Conservation (phyloP, 805 yeast genomes). For the Candida schatavii region DNA sequence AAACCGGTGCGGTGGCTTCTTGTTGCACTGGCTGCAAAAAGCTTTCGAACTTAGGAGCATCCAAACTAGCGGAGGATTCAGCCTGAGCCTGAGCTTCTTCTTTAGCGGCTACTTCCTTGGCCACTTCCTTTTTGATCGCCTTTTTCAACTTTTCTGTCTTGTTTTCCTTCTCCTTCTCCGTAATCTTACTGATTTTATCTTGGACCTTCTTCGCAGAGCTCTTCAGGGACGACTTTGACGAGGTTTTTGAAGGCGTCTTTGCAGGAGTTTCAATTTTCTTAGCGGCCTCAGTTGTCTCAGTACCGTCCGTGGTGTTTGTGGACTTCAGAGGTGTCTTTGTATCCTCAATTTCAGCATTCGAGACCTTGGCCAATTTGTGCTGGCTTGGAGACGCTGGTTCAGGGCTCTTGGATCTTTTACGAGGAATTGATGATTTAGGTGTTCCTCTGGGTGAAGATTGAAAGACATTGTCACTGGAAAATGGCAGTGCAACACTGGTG, state of each 20-base stretch:
- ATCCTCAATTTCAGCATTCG: no score
- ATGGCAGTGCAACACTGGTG: slow-evolving; percentile 8
- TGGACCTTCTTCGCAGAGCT: background rate
- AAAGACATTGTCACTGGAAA: slow-evolving; percentile 34
- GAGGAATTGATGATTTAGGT: background rate
- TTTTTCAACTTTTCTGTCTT: background rate
- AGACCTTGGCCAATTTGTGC: background rate
- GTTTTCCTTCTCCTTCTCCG: background rate
- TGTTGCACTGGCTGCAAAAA: background rate
- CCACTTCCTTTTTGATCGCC: background rate
- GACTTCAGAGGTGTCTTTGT: no score
- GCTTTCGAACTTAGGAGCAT: background rate
- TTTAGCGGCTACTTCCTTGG: background rate
- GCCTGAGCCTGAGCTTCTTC: background rate
- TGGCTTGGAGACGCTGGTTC: background rate
- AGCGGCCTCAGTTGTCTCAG: background rate
- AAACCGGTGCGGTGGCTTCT: background rate
- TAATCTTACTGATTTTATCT: background rate
- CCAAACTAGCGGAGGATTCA: background rate
- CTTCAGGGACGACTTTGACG: background rate
- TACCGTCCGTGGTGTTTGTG: background rate
- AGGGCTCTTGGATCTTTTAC: background rate
- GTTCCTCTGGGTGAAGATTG: slow-evolving; percentile 32
- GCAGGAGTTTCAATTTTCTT: background rate
- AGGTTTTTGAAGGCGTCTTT: background rate